Evolutionary conservation across 1,139 yeast species (phyloP).

Genomic region (Suhomyces guaymorum): DNA sequence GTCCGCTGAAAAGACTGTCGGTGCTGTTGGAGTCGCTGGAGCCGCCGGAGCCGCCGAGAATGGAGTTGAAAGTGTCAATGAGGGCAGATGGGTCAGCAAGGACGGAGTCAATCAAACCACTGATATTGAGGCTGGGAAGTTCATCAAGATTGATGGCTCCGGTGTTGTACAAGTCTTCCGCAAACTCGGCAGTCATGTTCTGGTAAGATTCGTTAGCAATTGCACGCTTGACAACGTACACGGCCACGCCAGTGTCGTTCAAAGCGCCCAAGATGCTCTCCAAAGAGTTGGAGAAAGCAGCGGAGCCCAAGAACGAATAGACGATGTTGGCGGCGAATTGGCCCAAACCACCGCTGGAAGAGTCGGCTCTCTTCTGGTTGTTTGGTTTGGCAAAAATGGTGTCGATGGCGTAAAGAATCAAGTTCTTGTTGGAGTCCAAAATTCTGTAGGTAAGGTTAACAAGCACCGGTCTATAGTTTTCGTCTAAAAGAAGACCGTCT

Average conservation of each 20-base stretch:
- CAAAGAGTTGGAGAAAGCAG: conserved; percentile 27
- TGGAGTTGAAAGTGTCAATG: conserved; percentile 23
- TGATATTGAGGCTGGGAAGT: conserved; percentile 27
- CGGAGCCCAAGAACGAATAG: conserved; percentile 32
- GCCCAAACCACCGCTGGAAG: conserved; percentile 26
- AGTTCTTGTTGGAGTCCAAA: conserved; percentile 32
- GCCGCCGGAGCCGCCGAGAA: conserved; percentile 25
- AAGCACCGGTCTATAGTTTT: conserved; percentile 35
- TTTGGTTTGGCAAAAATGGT: conserved; percentile 23
- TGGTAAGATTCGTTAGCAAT: conserved; percentile 39
- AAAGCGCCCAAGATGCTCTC: conserved; percentile 36
- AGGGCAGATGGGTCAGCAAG: conserved; percentile 31
- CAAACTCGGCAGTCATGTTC: conserved; percentile 37
- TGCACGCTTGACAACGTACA: conserved; percentile 38
- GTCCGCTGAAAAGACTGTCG: conserved; percentile 10
- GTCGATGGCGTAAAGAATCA: conserved; percentile 28
- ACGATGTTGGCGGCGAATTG: conserved; percentile 33
- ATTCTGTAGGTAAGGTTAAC: conserved; percentile 37
- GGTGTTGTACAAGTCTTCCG: conserved; percentile 27
- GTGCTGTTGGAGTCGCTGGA: conserved; percentile 6
- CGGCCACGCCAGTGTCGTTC: conserved; percentile 47
- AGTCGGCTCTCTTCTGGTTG: conserved; percentile 23
- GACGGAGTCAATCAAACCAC: conserved; percentile 25
- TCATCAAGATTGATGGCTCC: conserved; percentile 30
- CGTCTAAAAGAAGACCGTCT: conserved; percentile 42